Base-by-base conservation (phyloP, 768 basidiomycete species). In the Suillus americanus region DNA sequence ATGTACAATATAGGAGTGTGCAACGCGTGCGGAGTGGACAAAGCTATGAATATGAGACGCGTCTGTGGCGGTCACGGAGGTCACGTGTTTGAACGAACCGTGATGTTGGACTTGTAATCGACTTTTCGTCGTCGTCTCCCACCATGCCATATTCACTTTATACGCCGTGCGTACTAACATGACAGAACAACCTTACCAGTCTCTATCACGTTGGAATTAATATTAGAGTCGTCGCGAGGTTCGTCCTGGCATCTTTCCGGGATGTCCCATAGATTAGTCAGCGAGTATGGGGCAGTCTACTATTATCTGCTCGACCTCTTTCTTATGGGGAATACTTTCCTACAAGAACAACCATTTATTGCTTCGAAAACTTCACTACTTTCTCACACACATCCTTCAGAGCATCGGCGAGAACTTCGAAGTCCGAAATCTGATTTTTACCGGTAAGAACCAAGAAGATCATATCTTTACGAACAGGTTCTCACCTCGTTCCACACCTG, bases 401-500 rank as follows among this genome's bases (percentile, higher is more conserved):
- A 37, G 74, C 75, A 14, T 70, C 62, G 7, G 75, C 75, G 2
- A 73, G 7, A 30, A 73, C 45, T 40, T 75, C 74, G 60, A 75
- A 75, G 62, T 75, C 75, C 25, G 75, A 77, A 62, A 77, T 68
- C 74, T 75, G 43, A 38, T 25, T 12, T 23, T 5, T 20, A 59
- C 18, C 10, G 8, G 25, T 59, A 59, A 59, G 56, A 41, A 18
- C 25, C 9, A 14, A n/a, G 18, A 14, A 35, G 28, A 28, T 14
- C 48, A 25, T 56, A 14, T 28, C 30, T 33, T 35, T 8, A 8
- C 37, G n/a, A 61, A 5, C 13, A 28, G 13, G 14, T 28, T 50
- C 71, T 28, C 55, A 75, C 74, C 68, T 75, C 75, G 59, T 75
- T 75, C 74, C 74, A 75, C 28, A 75, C 69, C 61, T 75, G 75